These are phyloP conservation scores for Aegilops sharonensis DNA, from an alignment of 176 grass and related monocot species.

Conservation along the genomic window DNA sequence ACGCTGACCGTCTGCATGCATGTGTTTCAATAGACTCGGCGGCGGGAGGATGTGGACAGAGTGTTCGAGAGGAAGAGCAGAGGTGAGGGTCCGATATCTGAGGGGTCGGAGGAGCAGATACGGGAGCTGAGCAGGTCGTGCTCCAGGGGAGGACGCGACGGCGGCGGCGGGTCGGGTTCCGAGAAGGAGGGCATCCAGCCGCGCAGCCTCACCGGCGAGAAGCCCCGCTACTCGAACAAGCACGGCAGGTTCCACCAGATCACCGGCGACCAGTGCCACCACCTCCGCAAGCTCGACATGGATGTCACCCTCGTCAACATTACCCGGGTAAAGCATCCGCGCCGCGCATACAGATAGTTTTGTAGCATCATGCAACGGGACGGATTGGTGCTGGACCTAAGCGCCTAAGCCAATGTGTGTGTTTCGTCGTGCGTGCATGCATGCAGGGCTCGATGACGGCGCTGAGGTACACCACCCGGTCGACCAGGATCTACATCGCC, in stretches of 20 bases:
- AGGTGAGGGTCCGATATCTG: conserved; percentile 54
- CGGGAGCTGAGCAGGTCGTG: conserved; percentile 48
- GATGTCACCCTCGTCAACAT: conserved; percentile 60
- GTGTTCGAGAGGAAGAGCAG: conserved; percentile 42
- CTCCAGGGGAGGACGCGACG: background rate
- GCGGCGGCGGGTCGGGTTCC: background rate
- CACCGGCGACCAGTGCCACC: conserved; percentile 42
- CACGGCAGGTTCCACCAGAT: conserved; percentile 48
- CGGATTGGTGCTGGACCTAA: background rate
- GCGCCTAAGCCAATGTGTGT: background rate
- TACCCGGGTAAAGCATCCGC: conserved; percentile 40
- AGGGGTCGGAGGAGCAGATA: conserved; percentile 63
- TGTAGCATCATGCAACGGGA: background rate
- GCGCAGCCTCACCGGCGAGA: conserved; percentile 48
- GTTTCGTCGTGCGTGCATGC: background rate
- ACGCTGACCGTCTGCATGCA: too few relatives aligned
- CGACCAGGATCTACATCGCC: conserved; percentile 53
- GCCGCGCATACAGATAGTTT: background rate
- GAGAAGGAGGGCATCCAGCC: conserved; percentile 42
- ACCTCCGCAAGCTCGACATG: conserved; percentile 44
- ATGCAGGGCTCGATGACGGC: conserved; percentile 77
- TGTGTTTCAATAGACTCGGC: conserved; percentile 20
- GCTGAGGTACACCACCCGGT: conserved; percentile 50
- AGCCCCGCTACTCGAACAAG: conserved; percentile 49
- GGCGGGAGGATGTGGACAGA: conserved; percentile 44